phyloP scores from a whole-genome alignment of 2,329 filamentous ascomycete genomes.

The Talaromyces sp. region DNA sequence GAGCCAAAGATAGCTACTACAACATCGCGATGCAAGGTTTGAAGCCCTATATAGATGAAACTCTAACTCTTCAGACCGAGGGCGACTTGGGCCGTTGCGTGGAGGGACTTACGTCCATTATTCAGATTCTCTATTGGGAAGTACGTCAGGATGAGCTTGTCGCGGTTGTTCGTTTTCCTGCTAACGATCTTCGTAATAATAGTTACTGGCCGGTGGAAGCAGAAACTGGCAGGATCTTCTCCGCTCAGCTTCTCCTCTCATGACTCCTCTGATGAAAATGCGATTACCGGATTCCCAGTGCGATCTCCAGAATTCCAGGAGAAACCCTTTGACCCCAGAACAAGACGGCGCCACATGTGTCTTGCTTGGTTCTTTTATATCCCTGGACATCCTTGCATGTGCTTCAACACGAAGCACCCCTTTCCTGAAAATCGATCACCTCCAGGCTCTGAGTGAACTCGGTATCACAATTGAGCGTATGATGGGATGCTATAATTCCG shows the following conservation, averaged over 20 bases:
- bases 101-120: slow-evolving; percentile 4
- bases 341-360: not conserved
- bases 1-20: slow-evolving; percentile 1
- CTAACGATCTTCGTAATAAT: not conserved
- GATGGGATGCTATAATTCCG: not conserved
- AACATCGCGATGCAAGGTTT: not conserved
- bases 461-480: not conserved
- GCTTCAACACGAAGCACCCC: not conserved
- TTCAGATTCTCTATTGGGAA: slow-evolving; percentile 5
- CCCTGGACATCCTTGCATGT: slow-evolving; percentile 1
- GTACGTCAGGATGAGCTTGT: not conserved
- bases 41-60: not conserved
- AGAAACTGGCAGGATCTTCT: not conserved
- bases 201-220: not conserved
- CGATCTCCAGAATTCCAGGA: not conserved
- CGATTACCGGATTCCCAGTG: not conserved
- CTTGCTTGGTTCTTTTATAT: slow-evolving; percentile 3
- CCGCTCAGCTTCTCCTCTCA: not conserved
- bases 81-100: not conserved
- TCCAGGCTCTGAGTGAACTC: not conserved
- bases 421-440: not conserved
- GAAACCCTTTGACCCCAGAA: not conserved
- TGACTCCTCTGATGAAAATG: not conserved
- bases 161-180: not conserved
- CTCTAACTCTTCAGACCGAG: not conserved